Evolutionary conservation across 106 monocot species (phyloP).

Genomic region (Amphibolis antarctica): DNA sequence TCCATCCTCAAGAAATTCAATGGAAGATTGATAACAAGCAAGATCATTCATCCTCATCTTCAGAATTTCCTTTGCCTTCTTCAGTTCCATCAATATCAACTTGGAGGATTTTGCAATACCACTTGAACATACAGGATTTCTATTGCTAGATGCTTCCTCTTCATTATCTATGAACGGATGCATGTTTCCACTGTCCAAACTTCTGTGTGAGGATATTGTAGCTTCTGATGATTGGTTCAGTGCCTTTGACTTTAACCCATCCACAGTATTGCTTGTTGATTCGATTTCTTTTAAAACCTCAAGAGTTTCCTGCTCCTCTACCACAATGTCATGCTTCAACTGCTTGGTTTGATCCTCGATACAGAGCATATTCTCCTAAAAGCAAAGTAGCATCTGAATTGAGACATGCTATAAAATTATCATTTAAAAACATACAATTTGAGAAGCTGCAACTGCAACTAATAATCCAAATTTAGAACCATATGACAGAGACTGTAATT

Average conservation of each 20-base stretch:
- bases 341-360: neutral
- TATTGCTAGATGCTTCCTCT: neutral
- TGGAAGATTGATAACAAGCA: neutral
- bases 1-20: neutral
- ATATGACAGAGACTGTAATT: too few relatives aligned
- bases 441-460: neutral
- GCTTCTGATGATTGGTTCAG: constrained; percentile 35
- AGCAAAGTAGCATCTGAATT: neutral
- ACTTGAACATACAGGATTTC: neutral
- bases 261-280: constrained; percentile 45
- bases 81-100: constrained; percentile 42
- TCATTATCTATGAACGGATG: constrained; percentile 23
- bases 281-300: constrained; percentile 13
- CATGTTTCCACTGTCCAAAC: constrained; percentile 18
- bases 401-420: too few relatives aligned
- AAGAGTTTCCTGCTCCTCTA: constrained; percentile 4
- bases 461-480: too few relatives aligned
- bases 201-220: constrained; percentile 1
- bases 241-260: constrained; percentile 43
- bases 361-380: neutral
- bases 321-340: neutral
- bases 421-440: neutral
- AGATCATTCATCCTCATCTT: constrained; percentile 28
- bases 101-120: constrained; percentile 1
- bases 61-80: constrained; percentile 65